Conservation (phyloP, 2,329 filamentous ascomycete species). For the Microdochium nivale region DNA sequence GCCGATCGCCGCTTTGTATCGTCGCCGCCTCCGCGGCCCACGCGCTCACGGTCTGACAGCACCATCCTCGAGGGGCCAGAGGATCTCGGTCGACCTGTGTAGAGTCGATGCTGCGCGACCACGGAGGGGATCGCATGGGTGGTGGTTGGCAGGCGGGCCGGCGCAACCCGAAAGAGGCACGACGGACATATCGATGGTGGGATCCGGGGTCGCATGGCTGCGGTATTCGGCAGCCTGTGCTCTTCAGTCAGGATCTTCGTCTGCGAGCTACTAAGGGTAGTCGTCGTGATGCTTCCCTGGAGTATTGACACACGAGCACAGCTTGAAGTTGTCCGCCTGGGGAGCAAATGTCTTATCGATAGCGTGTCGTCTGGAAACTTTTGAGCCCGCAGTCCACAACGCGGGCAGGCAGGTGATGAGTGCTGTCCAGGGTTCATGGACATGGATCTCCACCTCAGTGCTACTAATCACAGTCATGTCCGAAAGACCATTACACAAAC, state of each 20-base stretch:
- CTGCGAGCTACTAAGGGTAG: background rate
- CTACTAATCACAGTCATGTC: no score
- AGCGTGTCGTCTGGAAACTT: background rate
- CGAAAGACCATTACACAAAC: no score
- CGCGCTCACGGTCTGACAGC: conserved; percentile 36
- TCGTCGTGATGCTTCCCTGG: background rate
- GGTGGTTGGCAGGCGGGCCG: conserved; percentile 10
- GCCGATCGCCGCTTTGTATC: conserved; percentile 26
- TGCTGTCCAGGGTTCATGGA: no score
- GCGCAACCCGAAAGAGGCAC: conserved; percentile 13
- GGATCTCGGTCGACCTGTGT: conserved; percentile 9
- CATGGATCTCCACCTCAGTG: no score
- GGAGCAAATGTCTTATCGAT: background rate
- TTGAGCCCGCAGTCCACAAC: background rate
- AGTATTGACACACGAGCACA: background rate
- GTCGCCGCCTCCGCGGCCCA: conserved; percentile 19
- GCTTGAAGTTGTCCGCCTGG: background rate
- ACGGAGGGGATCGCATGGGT: conserved; percentile 1
- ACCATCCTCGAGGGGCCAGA: conserved; percentile 50
- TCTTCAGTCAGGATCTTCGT: no score
- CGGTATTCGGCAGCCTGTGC: no score
- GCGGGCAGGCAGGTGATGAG: no score
- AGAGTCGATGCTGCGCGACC: conserved; percentile 3
- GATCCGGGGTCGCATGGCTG: background rate
- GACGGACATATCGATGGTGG: conserved; percentile 16